Evolutionary conservation across 139 green algal genomes (phyloP).

Genomic region (Zygnema cylindricum): DNA sequence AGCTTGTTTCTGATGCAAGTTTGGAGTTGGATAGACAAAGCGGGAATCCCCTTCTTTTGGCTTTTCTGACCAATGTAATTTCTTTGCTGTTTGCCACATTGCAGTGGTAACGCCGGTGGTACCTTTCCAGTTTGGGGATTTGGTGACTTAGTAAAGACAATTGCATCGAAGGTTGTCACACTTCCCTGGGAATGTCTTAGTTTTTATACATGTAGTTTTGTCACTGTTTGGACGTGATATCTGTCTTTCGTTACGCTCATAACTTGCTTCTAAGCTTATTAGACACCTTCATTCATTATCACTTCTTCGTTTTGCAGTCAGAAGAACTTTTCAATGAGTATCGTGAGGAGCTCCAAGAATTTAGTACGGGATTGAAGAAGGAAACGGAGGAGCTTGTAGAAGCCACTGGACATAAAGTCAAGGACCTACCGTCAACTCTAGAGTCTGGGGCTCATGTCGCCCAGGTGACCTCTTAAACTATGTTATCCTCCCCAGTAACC

Average conservation of each 20-base stretch:
- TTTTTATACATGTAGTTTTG: background rate
- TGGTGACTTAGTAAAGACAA: conserved; percentile 8
- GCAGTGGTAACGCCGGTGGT: background rate
- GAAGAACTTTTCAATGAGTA: conserved; percentile 52
- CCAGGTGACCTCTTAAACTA: conserved; percentile 55
- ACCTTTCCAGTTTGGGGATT: background rate
- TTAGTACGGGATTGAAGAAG: conserved; percentile 57
- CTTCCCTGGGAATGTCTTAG: background rate
- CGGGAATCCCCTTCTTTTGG: background rate
- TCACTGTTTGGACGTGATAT: background rate
- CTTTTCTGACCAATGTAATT: background rate
- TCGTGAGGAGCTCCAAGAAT: conserved; percentile 58
- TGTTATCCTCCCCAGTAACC: no score
- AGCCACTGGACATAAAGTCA: conserved; percentile 21
- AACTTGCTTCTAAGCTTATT: no score
- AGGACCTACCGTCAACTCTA: conserved; percentile 40
- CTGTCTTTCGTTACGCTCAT: no score
- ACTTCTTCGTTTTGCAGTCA: conserved; percentile 25
- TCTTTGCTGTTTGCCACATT: background rate
- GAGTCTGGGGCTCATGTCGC: conserved; percentile 33
- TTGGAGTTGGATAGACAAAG: background rate
- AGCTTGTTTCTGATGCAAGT: background rate
- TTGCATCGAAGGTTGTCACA: background rate
- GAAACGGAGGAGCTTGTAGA: conserved; percentile 56
- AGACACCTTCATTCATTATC: background rate